Conservation (phyloP, 139 green algal genomes). For the Asterochloris sp. region DNA sequence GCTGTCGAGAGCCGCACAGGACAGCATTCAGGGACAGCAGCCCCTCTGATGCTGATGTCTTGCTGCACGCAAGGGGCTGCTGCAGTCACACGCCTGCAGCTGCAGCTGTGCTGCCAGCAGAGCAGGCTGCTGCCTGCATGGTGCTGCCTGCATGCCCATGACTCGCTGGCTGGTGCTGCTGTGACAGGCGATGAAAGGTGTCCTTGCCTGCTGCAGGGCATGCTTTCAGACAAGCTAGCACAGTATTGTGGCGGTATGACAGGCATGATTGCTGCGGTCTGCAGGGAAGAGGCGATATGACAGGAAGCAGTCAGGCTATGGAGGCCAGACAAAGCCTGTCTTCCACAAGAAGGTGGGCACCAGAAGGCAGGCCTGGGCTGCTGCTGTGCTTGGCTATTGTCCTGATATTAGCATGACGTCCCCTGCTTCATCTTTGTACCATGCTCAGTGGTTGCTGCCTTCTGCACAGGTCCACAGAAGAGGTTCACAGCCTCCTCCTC, state of each 20-base stretch:
- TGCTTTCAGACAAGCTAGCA: background rate
- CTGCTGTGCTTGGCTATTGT: background rate
- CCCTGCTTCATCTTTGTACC: background rate
- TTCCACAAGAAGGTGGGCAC: slow-evolving; percentile 99
- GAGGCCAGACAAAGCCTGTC: slow-evolving; percentile 99
- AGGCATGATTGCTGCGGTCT: background rate
- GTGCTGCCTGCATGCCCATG: too few species aligned
- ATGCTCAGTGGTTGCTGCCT: background rate
- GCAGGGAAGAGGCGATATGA: slow-evolving; percentile 99
- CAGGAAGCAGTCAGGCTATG: slow-evolving; percentile 97
- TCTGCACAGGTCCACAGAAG: too few species aligned
- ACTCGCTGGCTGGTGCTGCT: background rate
- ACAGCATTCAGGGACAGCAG: too few species aligned
- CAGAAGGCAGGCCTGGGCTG: background rate
- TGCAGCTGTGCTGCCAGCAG: background rate
- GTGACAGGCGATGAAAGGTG: background rate
- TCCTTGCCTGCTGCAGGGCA: background rate
- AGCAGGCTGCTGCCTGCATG: too few species aligned
- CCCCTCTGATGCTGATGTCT: too few species aligned
- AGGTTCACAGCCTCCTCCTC: too few species aligned
- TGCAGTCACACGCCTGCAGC: background rate
- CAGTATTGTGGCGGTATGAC: background rate
- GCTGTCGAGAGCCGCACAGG: background rate
- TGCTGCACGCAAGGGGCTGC: too few species aligned
- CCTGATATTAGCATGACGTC: background rate